Conservation (phyloP, 768 basidiomycete genomes). For the Ramaria rubella region DNA sequence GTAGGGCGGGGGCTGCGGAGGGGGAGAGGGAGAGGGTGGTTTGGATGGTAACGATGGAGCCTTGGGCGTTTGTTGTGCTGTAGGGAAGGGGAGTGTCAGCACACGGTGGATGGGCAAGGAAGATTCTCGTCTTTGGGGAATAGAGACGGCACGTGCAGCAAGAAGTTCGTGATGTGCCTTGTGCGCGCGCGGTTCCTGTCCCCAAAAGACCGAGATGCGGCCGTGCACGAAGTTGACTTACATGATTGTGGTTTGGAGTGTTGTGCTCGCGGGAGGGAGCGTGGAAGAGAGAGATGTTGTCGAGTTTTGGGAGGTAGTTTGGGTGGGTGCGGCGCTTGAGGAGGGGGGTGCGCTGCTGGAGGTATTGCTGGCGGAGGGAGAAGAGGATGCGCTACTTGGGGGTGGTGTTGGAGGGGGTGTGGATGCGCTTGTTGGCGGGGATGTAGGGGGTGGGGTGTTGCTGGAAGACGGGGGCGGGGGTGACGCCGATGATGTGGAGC, state of each 20-base stretch:
- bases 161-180: too few species aligned
- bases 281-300: not conserved
- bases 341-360: not conserved
- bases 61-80: slow-evolving; percentile 7
- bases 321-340: not conserved
- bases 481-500: not conserved
- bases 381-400: too few species aligned
- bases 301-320: not conserved
- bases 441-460: not conserved
- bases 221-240: not conserved
- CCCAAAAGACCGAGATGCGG: too few species aligned
- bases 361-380: not conserved
- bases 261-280: not conserved
- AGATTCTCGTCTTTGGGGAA: too few species aligned
- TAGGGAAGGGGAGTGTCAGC: not conserved
- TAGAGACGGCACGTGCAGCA: not conserved
- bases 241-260: not conserved
- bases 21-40: not conserved
- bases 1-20: slow-evolving; percentile 10
- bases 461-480: not conserved
- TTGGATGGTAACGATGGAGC: not conserved
- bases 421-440: not conserved
- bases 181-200: too few species aligned
- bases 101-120: too few species aligned
- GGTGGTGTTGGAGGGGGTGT: not conserved